Evolutionary conservation across 225 moss, liverwort and hornwort species (phyloP), one percentile per base, ranked within the genome.

Genomic region (Anthoceros angustus): DNA sequence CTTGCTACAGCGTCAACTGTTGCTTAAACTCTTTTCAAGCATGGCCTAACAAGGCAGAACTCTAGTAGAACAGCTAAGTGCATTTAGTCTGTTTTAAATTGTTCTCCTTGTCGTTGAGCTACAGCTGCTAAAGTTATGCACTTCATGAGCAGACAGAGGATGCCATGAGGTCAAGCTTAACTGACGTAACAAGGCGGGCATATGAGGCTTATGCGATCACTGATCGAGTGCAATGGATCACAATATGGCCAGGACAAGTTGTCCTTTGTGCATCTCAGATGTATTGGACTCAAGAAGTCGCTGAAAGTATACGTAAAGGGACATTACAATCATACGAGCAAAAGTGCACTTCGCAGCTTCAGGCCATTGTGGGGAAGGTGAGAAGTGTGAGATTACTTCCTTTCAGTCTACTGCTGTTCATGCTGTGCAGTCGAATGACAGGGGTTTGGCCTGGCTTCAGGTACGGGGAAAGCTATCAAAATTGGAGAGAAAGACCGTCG

Each of bases 211-310:
- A 88, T 62, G 40, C 42, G 12, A 70, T 70, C 23, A 71, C 71
- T 3, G 67, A 86, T 25, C 74, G 88, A 64, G 82, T 79, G 4
- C 81, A 84, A 0, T 92, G 92, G 88, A 74, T 92, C 41, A 76
- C 86, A 11, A 75, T 69, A 62, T 92, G 88, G 88, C 84, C 88
- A 20, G 83, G 92, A 5, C 88, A 92, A 67, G 80, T 88, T 45
- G 86, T 82, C 16, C 70, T 92, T 15, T 92, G 88, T 66, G 86
- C 83, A 61, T 88, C 91, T 63, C 87, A 86, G 25, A 84, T 88
- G 78, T 86, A 79, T 1, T 92, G 91, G 91, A 92, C 91, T 32
- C 68, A 55, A 0, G 84, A 92, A 76, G 86, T 85, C 66, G 74
- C 70, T 45, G 72, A 70, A 66, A 75, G 81, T 67, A 88, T 92